Evolutionary conservation across 495 filamentous ascomycete genomes (phyloP), one percentile per base, ranked within the genome.

Genomic region (Penicillium canescens): DNA sequence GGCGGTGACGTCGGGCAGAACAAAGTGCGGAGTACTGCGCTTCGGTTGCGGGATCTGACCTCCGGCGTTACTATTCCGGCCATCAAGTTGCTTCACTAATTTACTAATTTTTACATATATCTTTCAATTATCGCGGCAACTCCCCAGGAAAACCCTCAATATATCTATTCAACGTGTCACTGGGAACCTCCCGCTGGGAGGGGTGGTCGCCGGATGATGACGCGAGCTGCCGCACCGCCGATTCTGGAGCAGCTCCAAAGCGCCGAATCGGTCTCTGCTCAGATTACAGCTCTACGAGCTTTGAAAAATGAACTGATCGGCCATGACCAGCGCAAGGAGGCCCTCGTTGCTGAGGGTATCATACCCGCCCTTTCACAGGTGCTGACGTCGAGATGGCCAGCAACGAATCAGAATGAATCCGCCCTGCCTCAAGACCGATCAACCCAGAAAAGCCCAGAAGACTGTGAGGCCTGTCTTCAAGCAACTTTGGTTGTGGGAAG

Each of bases 261-360:
- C 60, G 76, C 85, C 38, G 81, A 78, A 46, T 83, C 82, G 54
- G 68, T 79, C 53, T 74, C 78, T 4, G 77, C 83, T 39, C 88
- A 90, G 62, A 76, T 86, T 26, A 74, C 74, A 37, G 80, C 83
- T 43, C 79, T 98, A 38, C 81, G 84, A 41, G 72, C 77, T 24
- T 69, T 98, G 12, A 98, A 96, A 77, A 92, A 96, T 69, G 88
- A 95, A 51, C 75, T 94, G 38, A 84, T 96, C 58, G 94, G 94
- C 31, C 91, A 97, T 71, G 83, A 89, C 23, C 86, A 94, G 64
- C 83, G 85, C 63, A 98, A 98, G 68, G 87, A 91, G 62, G 58
- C 81, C 36, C 91, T 84, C 78, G 73, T 98, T 18, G 71, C 72
- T 42, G 69, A 76, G 42, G 92, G 91, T 12, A 74, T 96, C 23